Evolutionary conservation across 2,329 filamentous ascomycete genomes (phyloP).

Genomic region (Calycina marina): DNA sequence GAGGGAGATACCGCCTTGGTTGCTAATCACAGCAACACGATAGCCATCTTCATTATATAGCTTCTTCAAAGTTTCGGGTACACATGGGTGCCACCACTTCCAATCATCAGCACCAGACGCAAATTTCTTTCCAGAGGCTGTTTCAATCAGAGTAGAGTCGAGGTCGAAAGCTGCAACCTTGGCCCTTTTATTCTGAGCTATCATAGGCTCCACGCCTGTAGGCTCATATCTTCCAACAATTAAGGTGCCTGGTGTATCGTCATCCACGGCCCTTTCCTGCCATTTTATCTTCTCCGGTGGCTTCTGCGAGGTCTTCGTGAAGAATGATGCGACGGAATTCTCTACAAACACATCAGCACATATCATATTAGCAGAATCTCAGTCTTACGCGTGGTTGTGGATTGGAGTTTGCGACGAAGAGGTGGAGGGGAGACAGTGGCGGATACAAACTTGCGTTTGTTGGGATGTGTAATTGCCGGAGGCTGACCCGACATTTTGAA

Average conservation of each 20-base stretch:
- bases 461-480: slow-evolving; percentile 5
- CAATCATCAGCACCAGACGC: slow-evolving; percentile 60
- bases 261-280: slow-evolving; percentile 44
- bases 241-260: slow-evolving; percentile 40
- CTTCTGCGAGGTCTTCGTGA: slow-evolving; percentile 76
- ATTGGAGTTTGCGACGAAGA: slow-evolving; percentile 22
- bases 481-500: slow-evolving; percentile 10
- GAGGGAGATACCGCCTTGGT: slow-evolving; percentile 72
- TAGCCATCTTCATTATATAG: slow-evolving; percentile 56
- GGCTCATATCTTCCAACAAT: slow-evolving; percentile 60
- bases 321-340: slow-evolving; percentile 66
- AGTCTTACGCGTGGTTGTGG: slow-evolving; percentile 22
- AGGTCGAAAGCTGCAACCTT: slow-evolving; percentile 63
- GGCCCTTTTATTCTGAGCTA: slow-evolving; percentile 24
- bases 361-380: background rate
- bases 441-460: slow-evolving; percentile 18
- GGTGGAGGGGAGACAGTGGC: slow-evolving; percentile 21
- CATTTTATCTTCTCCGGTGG: slow-evolving; percentile 62
- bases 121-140: slow-evolving; percentile 70
- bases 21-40: slow-evolving; percentile 63
- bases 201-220: slow-evolving; percentile 20
- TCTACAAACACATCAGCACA: slow-evolving; percentile 30
- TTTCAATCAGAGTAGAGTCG: slow-evolving; percentile 76
- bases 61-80: slow-evolving; percentile 52
- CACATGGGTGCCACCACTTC: slow-evolving; percentile 78